Evolutionary conservation across 305 asterid species (phyloP).

Genomic region (Rubia peregrina): DNA sequence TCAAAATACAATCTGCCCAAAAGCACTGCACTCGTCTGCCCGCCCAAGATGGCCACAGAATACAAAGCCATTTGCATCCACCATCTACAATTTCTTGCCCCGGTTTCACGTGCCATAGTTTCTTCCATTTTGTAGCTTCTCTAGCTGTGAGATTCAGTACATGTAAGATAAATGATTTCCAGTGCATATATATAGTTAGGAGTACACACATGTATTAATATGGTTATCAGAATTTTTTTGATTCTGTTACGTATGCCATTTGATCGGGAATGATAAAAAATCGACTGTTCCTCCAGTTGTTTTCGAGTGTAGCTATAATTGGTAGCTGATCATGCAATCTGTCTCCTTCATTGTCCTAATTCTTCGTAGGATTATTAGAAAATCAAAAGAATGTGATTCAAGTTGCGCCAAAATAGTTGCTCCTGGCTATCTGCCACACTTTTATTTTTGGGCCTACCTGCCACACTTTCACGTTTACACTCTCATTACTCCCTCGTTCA

Average conservation of each 20-base stretch:
- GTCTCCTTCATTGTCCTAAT: neutral
- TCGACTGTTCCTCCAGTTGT: neutral
- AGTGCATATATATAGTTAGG: neutral
- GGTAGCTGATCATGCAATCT: neutral
- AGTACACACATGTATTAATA: neutral
- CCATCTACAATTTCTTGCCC: slow-evolving; percentile 34
- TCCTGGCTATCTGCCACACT: neutral
- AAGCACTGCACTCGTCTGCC: slow-evolving; percentile 40
- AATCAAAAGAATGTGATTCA: slow-evolving; percentile 1
- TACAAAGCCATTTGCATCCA: slow-evolving; percentile 49
- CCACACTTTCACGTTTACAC: neutral
- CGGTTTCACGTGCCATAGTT: neutral
- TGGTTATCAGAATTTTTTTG: neutral
- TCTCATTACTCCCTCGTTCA: too few species aligned
- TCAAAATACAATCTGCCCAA: slow-evolving; percentile 44
- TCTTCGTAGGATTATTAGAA: neutral
- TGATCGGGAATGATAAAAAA: neutral
- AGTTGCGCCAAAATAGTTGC: neutral
- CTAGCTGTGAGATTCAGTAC: neutral
- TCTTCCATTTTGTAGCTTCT: neutral
- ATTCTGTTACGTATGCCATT: neutral
- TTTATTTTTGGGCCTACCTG: neutral
- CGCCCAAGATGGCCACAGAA: slow-evolving; percentile 37
- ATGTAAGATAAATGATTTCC: neutral
- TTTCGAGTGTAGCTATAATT: neutral